Conservation (phyloP, 768 basidiomycete genomes). For the Cantharellus anzutake region DNA sequence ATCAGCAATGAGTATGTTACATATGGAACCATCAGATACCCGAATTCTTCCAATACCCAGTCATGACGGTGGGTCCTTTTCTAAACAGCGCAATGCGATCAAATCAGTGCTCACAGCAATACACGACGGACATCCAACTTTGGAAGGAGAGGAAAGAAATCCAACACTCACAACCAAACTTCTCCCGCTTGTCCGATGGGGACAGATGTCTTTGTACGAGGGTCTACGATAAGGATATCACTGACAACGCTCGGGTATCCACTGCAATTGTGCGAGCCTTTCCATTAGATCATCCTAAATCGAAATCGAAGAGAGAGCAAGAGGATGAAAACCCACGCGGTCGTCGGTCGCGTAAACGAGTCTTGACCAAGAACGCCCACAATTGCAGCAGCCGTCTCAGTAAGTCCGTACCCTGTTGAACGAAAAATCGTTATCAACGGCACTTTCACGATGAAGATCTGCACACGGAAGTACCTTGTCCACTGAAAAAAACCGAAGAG, state of each 20-base stretch:
- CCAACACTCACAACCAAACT: slow-evolving; percentile 10
- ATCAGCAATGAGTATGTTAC: background rate
- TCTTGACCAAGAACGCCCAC: slow-evolving; percentile 44
- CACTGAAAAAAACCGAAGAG: background rate
- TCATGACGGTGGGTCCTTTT: background rate
- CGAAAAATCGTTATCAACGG: background rate
- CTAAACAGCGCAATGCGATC: background rate
- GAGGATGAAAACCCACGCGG: slow-evolving; percentile 24
- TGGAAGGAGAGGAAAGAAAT: background rate
- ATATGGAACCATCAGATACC: background rate
- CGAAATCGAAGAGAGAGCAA: background rate
- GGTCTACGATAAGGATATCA: slow-evolving; percentile 30
- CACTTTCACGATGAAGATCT: background rate
- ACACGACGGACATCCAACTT: no score
- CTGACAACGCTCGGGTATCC: slow-evolving; percentile 39
- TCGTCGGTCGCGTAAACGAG: slow-evolving; percentile 30
- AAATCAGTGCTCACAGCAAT: background rate
- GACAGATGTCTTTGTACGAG: slow-evolving; percentile 1
- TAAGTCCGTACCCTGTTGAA: slow-evolving; percentile 31
- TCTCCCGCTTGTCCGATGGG: slow-evolving; percentile 11
- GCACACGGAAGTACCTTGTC: background rate
- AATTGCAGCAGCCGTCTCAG: slow-evolving; percentile 42
- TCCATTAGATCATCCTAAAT: background rate
- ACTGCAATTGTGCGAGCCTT: slow-evolving; percentile 14
- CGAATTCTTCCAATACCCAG: slow-evolving; percentile 5